phyloP scores from a whole-genome alignment of 2,329 filamentous ascomycete genomes.

The Elsinoe necatrix region DNA sequence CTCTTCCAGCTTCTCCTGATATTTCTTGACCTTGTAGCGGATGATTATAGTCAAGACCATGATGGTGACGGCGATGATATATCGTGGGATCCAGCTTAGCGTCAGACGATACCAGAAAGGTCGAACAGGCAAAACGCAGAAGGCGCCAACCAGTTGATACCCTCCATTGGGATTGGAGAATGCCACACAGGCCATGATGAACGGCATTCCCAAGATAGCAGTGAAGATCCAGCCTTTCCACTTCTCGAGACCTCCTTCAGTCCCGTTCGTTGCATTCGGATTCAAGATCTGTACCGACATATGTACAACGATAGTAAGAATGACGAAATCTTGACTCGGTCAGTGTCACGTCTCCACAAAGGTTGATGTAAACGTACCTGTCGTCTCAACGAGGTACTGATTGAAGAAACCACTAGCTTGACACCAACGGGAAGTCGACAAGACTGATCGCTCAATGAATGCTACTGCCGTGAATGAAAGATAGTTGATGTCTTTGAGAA shows the following conservation, averaged over 20 bases:
- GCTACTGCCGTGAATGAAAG: conserved; percentile 54
- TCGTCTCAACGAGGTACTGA: conserved; percentile 56
- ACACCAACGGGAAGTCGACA: conserved; percentile 50
- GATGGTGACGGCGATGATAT: conserved; percentile 48
- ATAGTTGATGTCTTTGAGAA: conserved; percentile 58
- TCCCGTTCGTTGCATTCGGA: conserved; percentile 31
- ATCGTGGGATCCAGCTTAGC: conserved; percentile 61
- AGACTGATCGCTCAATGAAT: conserved; percentile 44
- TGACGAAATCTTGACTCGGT: conserved; percentile 47
- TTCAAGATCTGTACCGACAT: conserved; percentile 61
- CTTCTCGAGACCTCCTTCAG: conserved; percentile 55
- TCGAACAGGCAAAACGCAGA: conserved; percentile 56
- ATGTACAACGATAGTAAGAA: conserved; percentile 61
- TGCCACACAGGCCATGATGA: conserved; percentile 50
- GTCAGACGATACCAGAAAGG: conserved; percentile 57
- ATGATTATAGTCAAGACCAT: conserved; percentile 43
- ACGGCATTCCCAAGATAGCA: conserved; percentile 47
- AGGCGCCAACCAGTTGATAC: conserved; percentile 53
- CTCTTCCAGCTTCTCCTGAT: conserved; percentile 12
- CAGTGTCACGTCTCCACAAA: background rate
- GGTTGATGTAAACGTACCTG: conserved; percentile 34
- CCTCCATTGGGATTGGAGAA: conserved; percentile 47
- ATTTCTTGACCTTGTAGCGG: conserved; percentile 28
- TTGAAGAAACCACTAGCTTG: conserved; percentile 62
- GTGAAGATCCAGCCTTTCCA: conserved; percentile 53